Evolutionary conservation across 352 stramenopile genomes (phyloP).

Genomic region (Pythium brachiatum): DNA sequence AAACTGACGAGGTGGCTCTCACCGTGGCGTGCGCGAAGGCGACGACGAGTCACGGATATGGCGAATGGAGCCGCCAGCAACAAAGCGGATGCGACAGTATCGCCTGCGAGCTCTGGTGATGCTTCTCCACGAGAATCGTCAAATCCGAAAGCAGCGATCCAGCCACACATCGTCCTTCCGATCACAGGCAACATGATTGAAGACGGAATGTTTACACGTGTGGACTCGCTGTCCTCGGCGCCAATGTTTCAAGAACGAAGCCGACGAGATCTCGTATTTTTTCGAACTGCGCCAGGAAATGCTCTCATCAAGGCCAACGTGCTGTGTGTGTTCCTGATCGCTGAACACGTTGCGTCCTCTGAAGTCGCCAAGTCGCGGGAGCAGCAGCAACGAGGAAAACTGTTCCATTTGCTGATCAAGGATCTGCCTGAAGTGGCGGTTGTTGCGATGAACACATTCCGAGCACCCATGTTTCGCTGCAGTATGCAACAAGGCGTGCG

Average conservation of each 20-base stretch:
- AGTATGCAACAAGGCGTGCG: constrained; percentile 45
- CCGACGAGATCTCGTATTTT: constrained; percentile 67
- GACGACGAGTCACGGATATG: constrained; percentile 14
- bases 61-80: not conserved
- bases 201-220: constrained; percentile 43
- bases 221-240: constrained; percentile 49
- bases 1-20: constrained; percentile 21
- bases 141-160: not conserved
- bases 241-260: constrained; percentile 52
- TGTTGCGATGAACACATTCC: constrained; percentile 71
- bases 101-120: not conserved
- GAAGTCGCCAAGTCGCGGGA: constrained; percentile 53
- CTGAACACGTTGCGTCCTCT: constrained; percentile 48
- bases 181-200: constrained; percentile 24
- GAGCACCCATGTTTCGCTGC: constrained; percentile 66
- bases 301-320: constrained; percentile 57
- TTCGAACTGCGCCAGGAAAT: constrained; percentile 59
- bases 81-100: constrained; percentile 15
- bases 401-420: constrained; percentile 75
- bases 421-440: constrained; percentile 60
- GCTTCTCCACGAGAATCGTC: not conserved
- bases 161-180: not conserved
- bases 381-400: constrained; percentile 56
- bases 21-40: constrained; percentile 7
- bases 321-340: constrained; percentile 57